A percentile compares a stretch with the other conserved stretches of the same genome.
Evolutionary conservation across 176 grass and related monocot species (phyloP).

Genomic region (Zea mays): DNA sequence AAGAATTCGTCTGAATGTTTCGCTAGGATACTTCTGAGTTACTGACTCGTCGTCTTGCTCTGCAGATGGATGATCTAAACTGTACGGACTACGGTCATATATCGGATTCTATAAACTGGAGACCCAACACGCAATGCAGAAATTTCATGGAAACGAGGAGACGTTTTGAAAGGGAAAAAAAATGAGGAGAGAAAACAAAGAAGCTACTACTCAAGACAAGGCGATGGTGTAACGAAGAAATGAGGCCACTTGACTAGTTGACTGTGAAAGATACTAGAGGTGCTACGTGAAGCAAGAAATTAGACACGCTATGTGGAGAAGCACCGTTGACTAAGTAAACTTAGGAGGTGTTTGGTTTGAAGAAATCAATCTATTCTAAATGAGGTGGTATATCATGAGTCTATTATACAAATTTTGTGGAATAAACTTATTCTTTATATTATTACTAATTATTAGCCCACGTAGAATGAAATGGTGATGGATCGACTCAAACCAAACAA

Average conservation of each 20-base stretch:
- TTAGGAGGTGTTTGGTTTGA: too few relatives aligned
- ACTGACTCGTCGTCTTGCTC: not conserved
- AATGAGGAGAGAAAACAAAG: not conserved
- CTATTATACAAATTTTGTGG: too few relatives aligned
- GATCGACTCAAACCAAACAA: too few relatives aligned
- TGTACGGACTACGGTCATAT: not conserved
- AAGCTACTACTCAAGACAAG: not conserved
- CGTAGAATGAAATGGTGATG: too few relatives aligned
- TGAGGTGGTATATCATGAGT: too few relatives aligned
- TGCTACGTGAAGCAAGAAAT: too few relatives aligned
- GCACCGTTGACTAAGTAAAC: too few relatives aligned
- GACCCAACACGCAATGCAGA: not conserved
- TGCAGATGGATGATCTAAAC: conserved; percentile 24
- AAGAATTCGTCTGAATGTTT: not conserved
- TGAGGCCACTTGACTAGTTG: not conserved
- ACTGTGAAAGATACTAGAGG: too few relatives aligned
- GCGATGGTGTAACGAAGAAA: not conserved
- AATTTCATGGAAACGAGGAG: not conserved
- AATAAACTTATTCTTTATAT: too few relatives aligned
- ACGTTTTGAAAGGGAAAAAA: not conserved
- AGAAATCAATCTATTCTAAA: too few relatives aligned
- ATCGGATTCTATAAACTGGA: not conserved
- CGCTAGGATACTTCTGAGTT: not conserved
- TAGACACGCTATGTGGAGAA: too few relatives aligned
- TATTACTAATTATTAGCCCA: too few relatives aligned